Evolutionary conservation across 78 protist genomes (phyloP), one percentile per base, ranked within the genome.

Genomic region (Cavenderia fasciculata): DNA sequence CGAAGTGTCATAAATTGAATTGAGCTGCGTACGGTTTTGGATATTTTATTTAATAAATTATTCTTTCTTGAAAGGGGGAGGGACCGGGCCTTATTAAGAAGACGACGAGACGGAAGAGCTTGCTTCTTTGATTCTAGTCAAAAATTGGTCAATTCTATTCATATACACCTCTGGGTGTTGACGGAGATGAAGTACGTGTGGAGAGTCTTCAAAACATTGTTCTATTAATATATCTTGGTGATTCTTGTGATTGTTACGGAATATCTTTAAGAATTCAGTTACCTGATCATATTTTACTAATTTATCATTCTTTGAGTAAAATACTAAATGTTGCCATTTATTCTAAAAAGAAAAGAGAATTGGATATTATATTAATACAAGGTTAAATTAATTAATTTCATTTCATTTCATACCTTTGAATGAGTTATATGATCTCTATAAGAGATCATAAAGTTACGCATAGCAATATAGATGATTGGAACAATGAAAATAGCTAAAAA

Each of bases 131-230:
- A n/a, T n/a, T n/a, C n/a, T n/a, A n/a, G n/a, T n/a, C n/a, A n/a
- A n/a, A n/a, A 63, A 63, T 38, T 7, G 11, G 5, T 63, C 54
- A 3, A 63, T 14, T 38, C 72, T 63, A 11, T 33, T 23, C 4
- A 14, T 2, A n/a, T 78, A 78, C 1, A 51, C 63, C 27, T 41
- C 29, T 46, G 89, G 89, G 68, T 82, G 68, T 10, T n/a, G 8
- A 31, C 77, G 21, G 11, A 68, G 23, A 47, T 82, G 89, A 2
- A 25, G 33, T 2, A 82, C 89, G 23, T 82, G 89, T 27, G 78
- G 73, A 4, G 74, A 61, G 2, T 66, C n/a, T 0, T 82, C 89
- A 25, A 49, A 82, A 31, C 89, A 56, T 23, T n/a, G 59, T 29
- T 31, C 38, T 18, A 43, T 43, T 10, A 34, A 33, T 40, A 40